These are phyloP conservation scores for Carex myosuroides DNA, from an alignment of 176 grass and related monocot species.

Conservation along the genomic window DNA sequence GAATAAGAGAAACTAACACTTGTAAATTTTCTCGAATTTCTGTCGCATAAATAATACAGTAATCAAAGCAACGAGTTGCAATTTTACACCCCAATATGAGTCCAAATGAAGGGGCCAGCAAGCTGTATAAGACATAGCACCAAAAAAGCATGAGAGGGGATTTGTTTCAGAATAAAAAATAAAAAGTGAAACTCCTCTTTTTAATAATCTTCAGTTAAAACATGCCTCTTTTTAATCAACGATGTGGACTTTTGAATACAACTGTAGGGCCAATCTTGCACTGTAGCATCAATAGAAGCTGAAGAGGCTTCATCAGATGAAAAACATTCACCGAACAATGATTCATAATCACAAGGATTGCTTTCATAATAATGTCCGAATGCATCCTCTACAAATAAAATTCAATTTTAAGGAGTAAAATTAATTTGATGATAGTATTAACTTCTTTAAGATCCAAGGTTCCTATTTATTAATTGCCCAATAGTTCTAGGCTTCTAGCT, in stretches of 20 bases:
- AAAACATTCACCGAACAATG: neutral
- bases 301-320: neutral
- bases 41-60: neutral
- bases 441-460: neutral
- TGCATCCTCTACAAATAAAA: conserved; percentile 22
- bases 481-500: neutral
- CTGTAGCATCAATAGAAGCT: neutral
- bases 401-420: neutral
- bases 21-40: conserved; percentile 18
- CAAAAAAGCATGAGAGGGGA: neutral
- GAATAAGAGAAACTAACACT: conserved; percentile 18
- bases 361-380: conserved; percentile 7
- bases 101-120: conserved; percentile 27
- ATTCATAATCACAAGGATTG: neutral
- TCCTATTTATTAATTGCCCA: no score
- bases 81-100: conserved; percentile 35
- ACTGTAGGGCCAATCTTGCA: neutral
- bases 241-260: neutral
- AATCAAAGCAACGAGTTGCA: conserved; percentile 16
- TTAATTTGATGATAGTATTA: neutral
- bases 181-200: neutral
- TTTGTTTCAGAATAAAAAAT: neutral
- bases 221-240: conserved; percentile 16
- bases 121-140: conserved; percentile 18
- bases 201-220: neutral